Conservation (phyloP, 2,329 filamentous ascomycete species). For the Xylaria sp. region DNA sequence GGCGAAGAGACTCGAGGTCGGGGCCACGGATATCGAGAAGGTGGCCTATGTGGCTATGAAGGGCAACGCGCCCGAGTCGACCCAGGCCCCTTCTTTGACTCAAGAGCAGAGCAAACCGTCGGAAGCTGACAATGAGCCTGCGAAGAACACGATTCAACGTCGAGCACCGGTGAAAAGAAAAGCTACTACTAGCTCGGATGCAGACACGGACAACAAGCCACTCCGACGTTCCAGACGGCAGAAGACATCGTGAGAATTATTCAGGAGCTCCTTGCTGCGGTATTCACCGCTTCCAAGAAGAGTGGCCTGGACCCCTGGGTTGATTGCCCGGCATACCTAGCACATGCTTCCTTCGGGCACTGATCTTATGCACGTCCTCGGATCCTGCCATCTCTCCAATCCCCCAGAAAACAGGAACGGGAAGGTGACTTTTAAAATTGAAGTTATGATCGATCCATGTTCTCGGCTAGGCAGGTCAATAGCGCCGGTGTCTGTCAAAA, state of each 20-base stretch:
- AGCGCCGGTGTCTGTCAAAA: background rate
- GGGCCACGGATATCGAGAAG: constrained; percentile 60
- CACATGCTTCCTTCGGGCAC: background rate
- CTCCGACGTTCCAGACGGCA: constrained; percentile 14
- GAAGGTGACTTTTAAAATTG: background rate
- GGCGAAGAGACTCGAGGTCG: constrained; percentile 45
- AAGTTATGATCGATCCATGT: background rate
- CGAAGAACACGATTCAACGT: background rate
- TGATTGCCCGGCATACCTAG: background rate
- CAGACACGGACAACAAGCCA: constrained; percentile 1
- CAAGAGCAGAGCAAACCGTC: constrained; percentile 5
- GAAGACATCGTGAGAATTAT: constrained; percentile 9
- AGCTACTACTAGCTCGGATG: background rate
- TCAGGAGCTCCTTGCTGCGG: background rate
- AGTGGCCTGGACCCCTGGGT: background rate
- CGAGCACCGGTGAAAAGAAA: constrained; percentile 14
- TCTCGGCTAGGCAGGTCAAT: background rate
- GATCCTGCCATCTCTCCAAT: background rate
- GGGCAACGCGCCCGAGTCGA: constrained; percentile 19
- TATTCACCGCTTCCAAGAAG: background rate
- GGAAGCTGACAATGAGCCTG: constrained; percentile 12
- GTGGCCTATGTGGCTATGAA: constrained; percentile 65
- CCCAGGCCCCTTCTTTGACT: background rate
- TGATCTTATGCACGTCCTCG: background rate
- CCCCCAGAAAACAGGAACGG: background rate